Conservation (phyloP, 2,329 filamentous ascomycete species). For the Purpureocillium lavendulum region DNA sequence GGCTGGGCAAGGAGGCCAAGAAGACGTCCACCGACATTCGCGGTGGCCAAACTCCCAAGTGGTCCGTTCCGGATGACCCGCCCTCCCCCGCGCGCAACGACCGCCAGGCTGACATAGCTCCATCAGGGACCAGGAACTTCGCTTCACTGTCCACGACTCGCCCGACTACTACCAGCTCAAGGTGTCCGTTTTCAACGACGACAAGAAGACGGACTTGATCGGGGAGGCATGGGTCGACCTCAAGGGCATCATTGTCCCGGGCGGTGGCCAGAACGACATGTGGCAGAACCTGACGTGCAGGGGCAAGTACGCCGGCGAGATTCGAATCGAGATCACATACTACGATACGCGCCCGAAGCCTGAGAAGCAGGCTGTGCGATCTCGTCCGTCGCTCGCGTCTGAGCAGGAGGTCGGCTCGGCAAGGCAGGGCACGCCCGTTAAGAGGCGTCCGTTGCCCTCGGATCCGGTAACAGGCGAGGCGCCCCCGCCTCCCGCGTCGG, state of each 20-base stretch:
- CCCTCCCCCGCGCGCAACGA: background rate
- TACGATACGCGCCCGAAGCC: slow-evolving; percentile 83
- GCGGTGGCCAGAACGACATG: slow-evolving; percentile 86
- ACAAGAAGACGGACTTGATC: slow-evolving; percentile 95
- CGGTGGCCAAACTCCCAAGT: slow-evolving; percentile 91
- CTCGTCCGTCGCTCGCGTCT: slow-evolving; percentile 30
- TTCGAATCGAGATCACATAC: slow-evolving; percentile 91
- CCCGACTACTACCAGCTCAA: slow-evolving; percentile 95
- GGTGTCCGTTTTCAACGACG: slow-evolving; percentile 93
- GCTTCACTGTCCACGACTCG: slow-evolving; percentile 92
- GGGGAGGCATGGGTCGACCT: slow-evolving; percentile 89
- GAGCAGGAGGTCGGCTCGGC: slow-evolving; percentile 28
- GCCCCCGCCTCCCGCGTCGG: slow-evolving; percentile 17
- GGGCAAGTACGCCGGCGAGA: slow-evolving; percentile 92
- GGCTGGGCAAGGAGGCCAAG: slow-evolving; percentile 92
- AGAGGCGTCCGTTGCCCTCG: slow-evolving; percentile 74
- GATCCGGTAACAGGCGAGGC: slow-evolving; percentile 59
- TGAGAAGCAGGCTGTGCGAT: slow-evolving; percentile 57
- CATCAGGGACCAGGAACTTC: slow-evolving; percentile 88
- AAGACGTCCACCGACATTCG: slow-evolving; percentile 92
- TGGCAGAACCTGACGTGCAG: slow-evolving; percentile 86
- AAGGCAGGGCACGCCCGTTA: slow-evolving; percentile 55
- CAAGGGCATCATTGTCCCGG: slow-evolving; percentile 68
- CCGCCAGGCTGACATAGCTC: background rate
- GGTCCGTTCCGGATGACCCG: slow-evolving; percentile 44